Evolutionary conservation across 2,329 filamentous ascomycete species (phyloP).

Genomic region (Coccinonectria pachysandricola): DNA sequence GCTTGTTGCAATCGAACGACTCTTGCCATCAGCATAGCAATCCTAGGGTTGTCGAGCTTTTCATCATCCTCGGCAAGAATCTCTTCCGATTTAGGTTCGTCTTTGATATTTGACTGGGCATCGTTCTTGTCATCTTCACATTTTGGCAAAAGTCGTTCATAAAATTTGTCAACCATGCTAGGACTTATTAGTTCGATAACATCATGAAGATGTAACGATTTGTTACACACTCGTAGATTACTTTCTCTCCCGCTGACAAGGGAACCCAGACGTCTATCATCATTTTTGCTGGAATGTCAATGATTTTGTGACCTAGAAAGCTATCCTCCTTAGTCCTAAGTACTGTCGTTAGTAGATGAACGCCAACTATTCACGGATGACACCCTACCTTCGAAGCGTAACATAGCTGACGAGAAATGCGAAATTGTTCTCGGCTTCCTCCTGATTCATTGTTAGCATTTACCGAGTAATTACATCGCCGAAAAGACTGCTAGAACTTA

Average conservation of each 20-base stretch:
- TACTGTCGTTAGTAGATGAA: slow-evolving; percentile 1
- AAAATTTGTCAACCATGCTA: not conserved
- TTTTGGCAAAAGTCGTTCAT: too few relatives aligned
- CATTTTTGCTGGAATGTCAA: slow-evolving; percentile 13
- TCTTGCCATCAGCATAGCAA: too few relatives aligned
- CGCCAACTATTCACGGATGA: not conserved
- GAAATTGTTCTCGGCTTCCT: slow-evolving; percentile 7
- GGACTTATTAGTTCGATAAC: not conserved
- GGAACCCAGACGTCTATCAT: slow-evolving; percentile 13
- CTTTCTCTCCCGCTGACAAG: slow-evolving; percentile 15
- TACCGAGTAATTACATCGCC: not conserved
- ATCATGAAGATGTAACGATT: not conserved
- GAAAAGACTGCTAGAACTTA: slow-evolving; percentile 4
- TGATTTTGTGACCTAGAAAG: slow-evolving; percentile 18
- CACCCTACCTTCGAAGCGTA: slow-evolving; percentile 20
- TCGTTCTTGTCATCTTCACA: too few relatives aligned
- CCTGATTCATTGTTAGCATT: slow-evolving; percentile 3
- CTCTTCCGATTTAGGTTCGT: too few relatives aligned
- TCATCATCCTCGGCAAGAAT: not conserved
- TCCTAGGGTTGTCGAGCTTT: not conserved
- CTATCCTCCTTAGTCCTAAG: slow-evolving; percentile 17
- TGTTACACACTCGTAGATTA: slow-evolving; percentile 19
- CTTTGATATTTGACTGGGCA: too few relatives aligned
- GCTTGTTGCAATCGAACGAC: slow-evolving; percentile 10
- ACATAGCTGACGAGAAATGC: slow-evolving; percentile 11